A percentile compares a stretch with the other conserved stretches of the same genome.
Conservation (phyloP, 2,329 filamentous ascomycete species). For the Coniella vitis region DNA sequence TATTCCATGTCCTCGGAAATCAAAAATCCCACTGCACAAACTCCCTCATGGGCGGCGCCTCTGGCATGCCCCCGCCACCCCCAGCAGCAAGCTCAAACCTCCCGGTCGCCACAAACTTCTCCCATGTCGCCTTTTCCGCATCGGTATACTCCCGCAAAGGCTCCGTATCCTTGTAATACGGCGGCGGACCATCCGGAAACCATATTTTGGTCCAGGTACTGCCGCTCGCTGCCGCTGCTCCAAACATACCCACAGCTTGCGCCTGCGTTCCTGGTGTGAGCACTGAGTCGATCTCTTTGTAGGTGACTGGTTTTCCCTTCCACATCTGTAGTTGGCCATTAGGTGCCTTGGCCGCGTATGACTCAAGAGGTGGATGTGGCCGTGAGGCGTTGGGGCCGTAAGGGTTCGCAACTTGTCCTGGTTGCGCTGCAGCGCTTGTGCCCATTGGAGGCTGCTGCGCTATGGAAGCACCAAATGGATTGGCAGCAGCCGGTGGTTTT, state of each 20-base stretch:
- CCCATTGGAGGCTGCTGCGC: neutral
- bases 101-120: slow-evolving; percentile 57
- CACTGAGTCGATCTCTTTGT: slow-evolving; percentile 30
- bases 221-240: too few relatives aligned
- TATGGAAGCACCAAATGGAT: slow-evolving; percentile 3
- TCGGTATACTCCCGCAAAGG: slow-evolving; percentile 38
- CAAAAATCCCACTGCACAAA: slow-evolving; percentile 69
- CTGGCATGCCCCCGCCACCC: slow-evolving; percentile 57
- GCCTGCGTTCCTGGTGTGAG: slow-evolving; percentile 37
- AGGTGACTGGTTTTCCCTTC: slow-evolving; percentile 26
- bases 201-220: slow-evolving; percentile 51
- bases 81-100: slow-evolving; percentile 48
- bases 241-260: slow-evolving; percentile 44
- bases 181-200: slow-evolving; percentile 65
- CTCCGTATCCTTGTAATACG: slow-evolving; percentile 58
- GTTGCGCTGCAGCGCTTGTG: neutral
- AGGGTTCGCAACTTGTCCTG: slow-evolving; percentile 11
- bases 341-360: slow-evolving; percentile 23
- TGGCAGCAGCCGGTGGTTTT: neutral
- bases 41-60: slow-evolving; percentile 70
- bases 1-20: too few relatives aligned
- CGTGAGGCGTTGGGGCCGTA: slow-evolving; percentile 22
- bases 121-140: slow-evolving; percentile 21
- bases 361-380: slow-evolving; percentile 25
- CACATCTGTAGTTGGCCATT: slow-evolving; percentile 23